Evolutionary conservation across 306 rosid genomes (phyloP).

Genomic region (Calophaca sinica): DNA sequence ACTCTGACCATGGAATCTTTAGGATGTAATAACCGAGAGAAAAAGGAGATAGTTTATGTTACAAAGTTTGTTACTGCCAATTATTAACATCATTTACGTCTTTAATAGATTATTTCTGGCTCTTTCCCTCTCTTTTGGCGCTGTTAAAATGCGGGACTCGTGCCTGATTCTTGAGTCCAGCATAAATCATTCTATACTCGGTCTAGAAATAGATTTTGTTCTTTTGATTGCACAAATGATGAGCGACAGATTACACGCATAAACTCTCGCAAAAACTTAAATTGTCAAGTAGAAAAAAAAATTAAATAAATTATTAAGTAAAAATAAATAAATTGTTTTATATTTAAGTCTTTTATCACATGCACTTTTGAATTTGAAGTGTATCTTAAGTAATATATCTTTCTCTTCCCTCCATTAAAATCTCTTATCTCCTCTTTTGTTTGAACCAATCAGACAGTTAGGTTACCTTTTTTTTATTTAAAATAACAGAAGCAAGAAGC

Average conservation of each 20-base stretch:
- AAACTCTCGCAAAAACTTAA: not conserved
- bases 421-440: too few species aligned
- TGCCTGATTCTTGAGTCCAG: constrained; percentile 2
- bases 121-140: not conserved
- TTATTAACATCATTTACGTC: constrained; percentile 15
- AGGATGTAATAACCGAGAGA: not conserved
- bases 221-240: not conserved
- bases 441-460: too few species aligned
- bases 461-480: too few species aligned
- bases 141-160: not conserved
- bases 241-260: not conserved
- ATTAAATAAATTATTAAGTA: not conserved
- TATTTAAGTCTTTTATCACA: too few species aligned
- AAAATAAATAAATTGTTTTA: not conserved
- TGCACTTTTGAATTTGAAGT: too few species aligned
- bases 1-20: not conserved
- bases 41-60: not conserved
- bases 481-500: too few species aligned
- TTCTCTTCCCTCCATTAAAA: too few species aligned
- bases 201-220: not conserved
- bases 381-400: too few species aligned
- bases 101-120: constrained; percentile 10
- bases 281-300: not conserved
- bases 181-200: constrained; percentile 3
- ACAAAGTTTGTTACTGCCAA: not conserved